A percentile compares a stretch with the other conserved stretches of the same genome.
Evolutionary conservation across 805 yeast species (phyloP).

Genomic region (Yamadazyma philogaea): DNA sequence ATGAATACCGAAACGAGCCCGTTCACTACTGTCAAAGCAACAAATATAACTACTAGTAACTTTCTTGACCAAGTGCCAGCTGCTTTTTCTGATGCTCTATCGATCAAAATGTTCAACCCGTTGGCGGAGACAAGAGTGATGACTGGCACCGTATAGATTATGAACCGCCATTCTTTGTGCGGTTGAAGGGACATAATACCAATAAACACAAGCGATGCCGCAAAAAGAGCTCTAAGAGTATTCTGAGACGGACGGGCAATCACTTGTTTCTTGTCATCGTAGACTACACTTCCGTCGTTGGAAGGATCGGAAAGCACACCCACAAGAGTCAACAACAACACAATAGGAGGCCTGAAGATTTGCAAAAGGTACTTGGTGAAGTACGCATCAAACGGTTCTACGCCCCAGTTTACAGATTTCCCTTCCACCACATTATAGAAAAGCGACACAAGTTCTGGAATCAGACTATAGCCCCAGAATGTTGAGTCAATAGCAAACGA

Average conservation of each 20-base stretch:
- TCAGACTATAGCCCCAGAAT: conserved; percentile 61
- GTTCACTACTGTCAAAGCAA: conserved; percentile 27
- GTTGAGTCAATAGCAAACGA: conserved; percentile 62
- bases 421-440: conserved; percentile 75
- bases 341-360: conserved; percentile 42
- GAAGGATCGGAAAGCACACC: conserved; percentile 46
- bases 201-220: conserved; percentile 56
- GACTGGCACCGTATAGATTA: conserved; percentile 71
- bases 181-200: conserved; percentile 71
- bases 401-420: conserved; percentile 78
- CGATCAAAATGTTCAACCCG: conserved; percentile 42
- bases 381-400: conserved; percentile 70
- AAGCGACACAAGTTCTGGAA: conserved; percentile 77
- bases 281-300: conserved; percentile 17
- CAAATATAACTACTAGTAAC: conserved; percentile 14
- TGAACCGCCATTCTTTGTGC: conserved; percentile 93
- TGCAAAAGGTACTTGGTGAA: conserved; percentile 47
- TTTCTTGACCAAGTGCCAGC: conserved; percentile 6
- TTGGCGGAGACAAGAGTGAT: conserved; percentile 62
- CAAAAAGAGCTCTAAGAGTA: conserved; percentile 44
- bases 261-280: conserved; percentile 16
- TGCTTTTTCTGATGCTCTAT: conserved; percentile 9
- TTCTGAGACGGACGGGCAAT: conserved; percentile 28
- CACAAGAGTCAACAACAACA: conserved; percentile 36
- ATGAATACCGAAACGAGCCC: conserved; percentile 45